phyloP scores from a whole-genome alignment of 208 protist species.

The Leishmania arabica region DNA sequence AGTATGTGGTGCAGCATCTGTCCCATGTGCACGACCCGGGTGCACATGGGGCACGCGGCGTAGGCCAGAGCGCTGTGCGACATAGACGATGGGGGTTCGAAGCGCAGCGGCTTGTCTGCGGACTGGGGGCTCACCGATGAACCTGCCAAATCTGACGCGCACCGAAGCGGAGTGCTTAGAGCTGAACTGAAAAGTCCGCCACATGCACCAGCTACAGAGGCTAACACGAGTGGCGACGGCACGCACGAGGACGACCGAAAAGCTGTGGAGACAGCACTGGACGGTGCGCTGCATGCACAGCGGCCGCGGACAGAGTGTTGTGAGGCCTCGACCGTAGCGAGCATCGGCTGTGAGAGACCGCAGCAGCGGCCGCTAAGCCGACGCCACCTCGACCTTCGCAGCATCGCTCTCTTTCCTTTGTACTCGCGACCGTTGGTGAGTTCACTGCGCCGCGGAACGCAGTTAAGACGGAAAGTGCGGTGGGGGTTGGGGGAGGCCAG shows the following conservation, averaged over 20 bases:
- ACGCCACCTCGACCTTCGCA: background rate
- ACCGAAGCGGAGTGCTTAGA: background rate
- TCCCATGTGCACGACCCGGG: constrained; percentile 45
- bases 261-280: background rate
- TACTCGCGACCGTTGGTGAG: background rate
- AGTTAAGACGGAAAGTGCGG: background rate
- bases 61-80: constrained; percentile 75
- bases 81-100: constrained; percentile 45
- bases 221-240: background rate
- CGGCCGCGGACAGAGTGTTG: background rate
- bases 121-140: background rate
- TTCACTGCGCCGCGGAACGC: background rate
- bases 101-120: constrained; percentile 15
- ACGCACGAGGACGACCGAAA: background rate
- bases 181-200: too few relatives aligned
- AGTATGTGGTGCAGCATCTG: constrained; percentile 81
- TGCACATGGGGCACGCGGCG: constrained; percentile 68
- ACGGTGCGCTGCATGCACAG: background rate
- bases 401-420: background rate
- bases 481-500: background rate
- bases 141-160: background rate
- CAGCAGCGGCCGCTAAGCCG: background rate
- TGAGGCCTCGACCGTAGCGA: background rate
- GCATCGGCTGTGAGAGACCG: background rate
- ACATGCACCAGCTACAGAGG: background rate